These are phyloP conservation scores for Cunninghamia lanceolata DNA, from an alignment of 75 land plant genomes.

Conservation along the genomic window DNA sequence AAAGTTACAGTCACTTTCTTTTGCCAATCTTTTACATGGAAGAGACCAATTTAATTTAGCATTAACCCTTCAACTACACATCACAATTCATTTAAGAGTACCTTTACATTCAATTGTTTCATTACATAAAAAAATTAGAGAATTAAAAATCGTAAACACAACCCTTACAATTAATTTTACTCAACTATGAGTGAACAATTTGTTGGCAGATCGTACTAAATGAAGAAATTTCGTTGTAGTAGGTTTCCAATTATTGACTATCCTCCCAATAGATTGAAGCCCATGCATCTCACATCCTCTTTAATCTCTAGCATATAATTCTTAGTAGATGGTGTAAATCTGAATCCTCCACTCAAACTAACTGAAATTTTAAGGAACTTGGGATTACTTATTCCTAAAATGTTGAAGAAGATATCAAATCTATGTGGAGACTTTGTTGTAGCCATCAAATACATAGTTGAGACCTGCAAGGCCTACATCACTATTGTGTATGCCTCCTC, in stretches of 20 bases:
- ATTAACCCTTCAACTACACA: too few species aligned
- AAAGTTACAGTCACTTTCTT: too few species aligned
- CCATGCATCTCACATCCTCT: constrained; percentile 57
- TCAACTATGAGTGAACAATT: too few species aligned
- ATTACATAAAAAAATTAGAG: too few species aligned
- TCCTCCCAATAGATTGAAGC: constrained; percentile 41
- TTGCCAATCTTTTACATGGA: too few species aligned
- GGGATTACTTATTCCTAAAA: constrained; percentile 23
- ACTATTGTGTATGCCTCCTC: constrained; percentile 35
- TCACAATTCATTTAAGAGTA: too few species aligned
- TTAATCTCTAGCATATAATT: constrained; percentile 54
- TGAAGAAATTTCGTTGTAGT: constrained; percentile 69
- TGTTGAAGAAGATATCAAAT: constrained; percentile 60
- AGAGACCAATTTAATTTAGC: too few species aligned
- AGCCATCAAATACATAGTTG: constrained; percentile 1
- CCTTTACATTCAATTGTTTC: too few species aligned
- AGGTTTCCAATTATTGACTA: constrained; percentile 63
- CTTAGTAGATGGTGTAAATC: constrained; percentile 48
- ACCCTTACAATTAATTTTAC: too few species aligned
- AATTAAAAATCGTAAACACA: too few species aligned
- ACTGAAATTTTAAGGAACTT: constrained; percentile 38
- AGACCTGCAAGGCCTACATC: constrained; percentile 25
- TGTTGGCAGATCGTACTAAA: constrained; percentile 61
- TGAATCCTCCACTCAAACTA: constrained; percentile 41
- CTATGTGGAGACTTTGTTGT: constrained; percentile 10